Base-by-base conservation (phyloP, 306 rosid genomes). In the Elaeagnus macrophylla region DNA sequence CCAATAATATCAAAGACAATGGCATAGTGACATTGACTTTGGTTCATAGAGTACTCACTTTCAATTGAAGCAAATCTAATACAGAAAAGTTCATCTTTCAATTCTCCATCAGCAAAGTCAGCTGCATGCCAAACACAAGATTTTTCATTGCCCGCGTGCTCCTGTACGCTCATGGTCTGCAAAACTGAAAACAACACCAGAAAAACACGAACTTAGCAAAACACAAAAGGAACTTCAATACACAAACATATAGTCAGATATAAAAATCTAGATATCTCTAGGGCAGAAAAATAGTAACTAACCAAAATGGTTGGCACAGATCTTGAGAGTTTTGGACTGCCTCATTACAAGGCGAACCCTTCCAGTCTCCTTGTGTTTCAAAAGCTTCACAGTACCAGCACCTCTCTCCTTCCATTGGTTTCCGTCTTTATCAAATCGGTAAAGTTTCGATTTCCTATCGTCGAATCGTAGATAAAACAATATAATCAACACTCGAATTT, bases 41-140 rank as follows among this genome's bases (percentile, higher is more conserved):
- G 11, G 40, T 53, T 39, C 40, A 44, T 59, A 0, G 1, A 12
- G 44, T 13, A 68, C 99, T 79, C 68, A 93, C 99, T 88, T 65
- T 93, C 99, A 75, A 93, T 74, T 0, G 99, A 82, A 16, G 95
- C 80, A 48, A 93, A 93, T 66, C 99, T 78, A 66, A 93, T 93
- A 62, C 96, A 93, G 85, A 93, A 93, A 61, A 93, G 94, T 65
- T 93, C 99, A 40, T 82, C 84, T 76, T 87, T 93, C 67, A 87
- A 81, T 82, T 93, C 94, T 13, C 99, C 99, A 60, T 87, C 96
- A 35, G 99, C 96, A 43, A 73, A 93, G 57, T 93, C 99, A 62
- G 82, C 77, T 0, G 99, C 99, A 51, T 93, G 99, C 99, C 99
- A 87, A 39, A 93, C 99, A 37, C 90, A 93, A 0, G 89, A 93